Evolutionary conservation across 768 basidiomycete genomes (phyloP).

Genomic region (Lentinula raphanica): DNA sequence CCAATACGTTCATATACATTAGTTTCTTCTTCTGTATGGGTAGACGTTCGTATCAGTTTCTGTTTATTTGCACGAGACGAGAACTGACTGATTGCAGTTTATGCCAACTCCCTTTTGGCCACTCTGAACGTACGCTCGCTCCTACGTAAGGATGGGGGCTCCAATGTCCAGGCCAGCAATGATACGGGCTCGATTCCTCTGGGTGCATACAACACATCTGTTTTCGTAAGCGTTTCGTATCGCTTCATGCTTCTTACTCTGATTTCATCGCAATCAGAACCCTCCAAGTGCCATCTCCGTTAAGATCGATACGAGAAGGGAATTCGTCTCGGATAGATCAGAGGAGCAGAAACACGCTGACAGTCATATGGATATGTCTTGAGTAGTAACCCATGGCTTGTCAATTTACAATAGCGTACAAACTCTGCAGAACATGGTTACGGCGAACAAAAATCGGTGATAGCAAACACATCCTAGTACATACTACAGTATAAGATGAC

Average conservation of each 20-base stretch:
- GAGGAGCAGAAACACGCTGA: neutral
- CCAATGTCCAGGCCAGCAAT: neutral
- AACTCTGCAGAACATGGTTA: too few species aligned
- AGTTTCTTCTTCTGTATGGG: conserved; percentile 58
- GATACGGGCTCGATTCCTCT: conserved; percentile 1
- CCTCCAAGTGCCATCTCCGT: conserved; percentile 5
- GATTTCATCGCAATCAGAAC: neutral
- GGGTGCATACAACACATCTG: neutral
- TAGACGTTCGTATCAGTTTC: conserved; percentile 40
- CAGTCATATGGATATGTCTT: neutral
- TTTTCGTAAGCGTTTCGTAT: neutral
- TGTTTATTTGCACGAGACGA: conserved; percentile 15
- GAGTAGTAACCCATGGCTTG: neutral
- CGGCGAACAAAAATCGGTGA: too few species aligned
- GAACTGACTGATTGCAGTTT: conserved; percentile 18
- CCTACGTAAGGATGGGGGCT: conserved; percentile 8
- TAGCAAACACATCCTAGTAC: too few species aligned
- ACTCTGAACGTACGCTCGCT: conserved; percentile 25
- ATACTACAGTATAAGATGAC: neutral
- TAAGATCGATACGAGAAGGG: conserved; percentile 9
- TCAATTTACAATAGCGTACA: too few species aligned
- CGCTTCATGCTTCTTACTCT: neutral
- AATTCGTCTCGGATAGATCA: neutral
- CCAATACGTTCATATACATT: conserved; percentile 49
- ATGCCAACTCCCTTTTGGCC: conserved; percentile 25